phyloP scores from a whole-genome alignment of 2,329 filamentous ascomycete genomes.

The Botrytis medusae region DNA sequence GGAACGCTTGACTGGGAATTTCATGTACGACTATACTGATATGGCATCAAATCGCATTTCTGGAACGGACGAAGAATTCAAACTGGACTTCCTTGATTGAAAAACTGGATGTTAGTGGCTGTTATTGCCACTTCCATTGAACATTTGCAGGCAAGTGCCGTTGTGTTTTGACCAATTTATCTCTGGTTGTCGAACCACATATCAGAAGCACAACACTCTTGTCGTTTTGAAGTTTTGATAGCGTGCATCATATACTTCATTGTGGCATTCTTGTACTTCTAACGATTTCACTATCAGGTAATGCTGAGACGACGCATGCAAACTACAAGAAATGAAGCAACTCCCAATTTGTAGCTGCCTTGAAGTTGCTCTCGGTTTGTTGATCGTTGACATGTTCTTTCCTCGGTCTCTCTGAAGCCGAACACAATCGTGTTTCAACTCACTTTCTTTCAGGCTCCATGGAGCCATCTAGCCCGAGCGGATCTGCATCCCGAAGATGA shows the following conservation, averaged over 20 bases:
- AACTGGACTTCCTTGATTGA: not conserved
- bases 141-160: conserved; percentile 9
- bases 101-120: not conserved
- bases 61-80: not conserved
- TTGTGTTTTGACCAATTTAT: not conserved
- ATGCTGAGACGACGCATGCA: not conserved
- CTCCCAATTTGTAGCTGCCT: not conserved
- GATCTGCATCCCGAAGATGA: not conserved
- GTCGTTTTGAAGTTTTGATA: not conserved
- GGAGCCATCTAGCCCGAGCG: not conserved
- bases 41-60: conserved; percentile 18
- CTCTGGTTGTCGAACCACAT: not conserved
- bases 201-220: not conserved
- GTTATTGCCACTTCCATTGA: not conserved
- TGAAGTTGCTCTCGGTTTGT: too few relatives aligned
- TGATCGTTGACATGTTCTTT: not conserved
- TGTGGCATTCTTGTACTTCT: not conserved
- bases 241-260: not conserved
- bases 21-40: conserved; percentile 30
- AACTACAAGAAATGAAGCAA: not conserved
- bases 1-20: conserved; percentile 21
- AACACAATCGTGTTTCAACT: not conserved
- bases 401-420: not conserved
- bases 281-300: not conserved
- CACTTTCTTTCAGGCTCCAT: not conserved